Conservation (phyloP, 2,329 filamentous ascomycete genomes). For the Aspergillus cejpii region DNA sequence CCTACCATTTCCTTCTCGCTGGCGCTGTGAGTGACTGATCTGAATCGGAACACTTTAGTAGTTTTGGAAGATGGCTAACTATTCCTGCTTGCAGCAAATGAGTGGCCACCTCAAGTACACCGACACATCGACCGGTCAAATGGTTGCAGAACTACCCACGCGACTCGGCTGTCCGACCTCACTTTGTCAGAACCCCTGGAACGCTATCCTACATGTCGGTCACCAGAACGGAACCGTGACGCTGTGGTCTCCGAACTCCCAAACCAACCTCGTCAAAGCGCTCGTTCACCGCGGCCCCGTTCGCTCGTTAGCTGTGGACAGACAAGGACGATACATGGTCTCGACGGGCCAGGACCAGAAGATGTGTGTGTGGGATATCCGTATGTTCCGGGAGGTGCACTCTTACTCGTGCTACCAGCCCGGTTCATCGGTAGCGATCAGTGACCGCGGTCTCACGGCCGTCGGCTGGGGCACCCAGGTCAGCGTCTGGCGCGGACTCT, state of each 20-base stretch:
- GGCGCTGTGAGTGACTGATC: slow-evolving; percentile 58
- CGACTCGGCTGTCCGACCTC: slow-evolving; percentile 76
- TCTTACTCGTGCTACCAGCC: slow-evolving; percentile 79
- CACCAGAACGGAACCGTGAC: slow-evolving; percentile 94
- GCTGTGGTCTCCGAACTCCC: slow-evolving; percentile 89
- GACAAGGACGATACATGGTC: slow-evolving; percentile 92
- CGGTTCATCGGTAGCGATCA: slow-evolving; percentile 76
- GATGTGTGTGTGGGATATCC: slow-evolving; percentile 94
- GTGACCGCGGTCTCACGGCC: slow-evolving; percentile 78
- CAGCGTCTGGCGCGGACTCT: slow-evolving; percentile 85
- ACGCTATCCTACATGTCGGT: slow-evolving; percentile 84
- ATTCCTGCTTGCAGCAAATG: slow-evolving; percentile 50
- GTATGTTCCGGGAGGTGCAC: slow-evolving; percentile 88
- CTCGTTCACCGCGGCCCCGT: slow-evolving; percentile 86
- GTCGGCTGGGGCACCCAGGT: slow-evolving; percentile 87
- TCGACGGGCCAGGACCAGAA: slow-evolving; percentile 81
- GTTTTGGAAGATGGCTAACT: neutral
- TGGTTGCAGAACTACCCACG: slow-evolving; percentile 79
- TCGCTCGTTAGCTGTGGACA: slow-evolving; percentile 73
- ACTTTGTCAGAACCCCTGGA: slow-evolving; percentile 81
- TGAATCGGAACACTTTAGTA: neutral
- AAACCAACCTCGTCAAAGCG: slow-evolving; percentile 81
- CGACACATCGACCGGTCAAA: slow-evolving; percentile 86
- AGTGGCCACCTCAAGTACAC: slow-evolving; percentile 87
- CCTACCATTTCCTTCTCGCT: slow-evolving; percentile 89